Percentiles rank a stretch among this genome's conserved stretches.
These are phyloP conservation scores for Hirschioporus abietinus DNA, from an alignment of 768 basidiomycete genomes.

Conservation along the genomic window DNA sequence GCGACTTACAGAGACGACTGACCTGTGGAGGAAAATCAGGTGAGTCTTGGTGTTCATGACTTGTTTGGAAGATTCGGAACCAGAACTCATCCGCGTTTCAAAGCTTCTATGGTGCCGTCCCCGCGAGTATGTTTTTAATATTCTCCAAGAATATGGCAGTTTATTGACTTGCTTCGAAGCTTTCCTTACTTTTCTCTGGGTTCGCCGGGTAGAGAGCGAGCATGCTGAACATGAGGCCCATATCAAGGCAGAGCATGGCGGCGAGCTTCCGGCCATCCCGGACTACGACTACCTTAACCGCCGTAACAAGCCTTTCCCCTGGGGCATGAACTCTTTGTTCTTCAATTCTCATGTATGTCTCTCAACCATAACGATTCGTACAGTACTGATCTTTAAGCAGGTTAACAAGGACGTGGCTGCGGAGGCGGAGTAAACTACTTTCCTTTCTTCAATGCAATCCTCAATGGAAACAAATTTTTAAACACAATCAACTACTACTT, in stretches of 20 bases:
- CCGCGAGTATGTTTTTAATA: slow-evolving; percentile 52
- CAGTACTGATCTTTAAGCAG: neutral
- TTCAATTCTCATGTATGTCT: slow-evolving; percentile 66
- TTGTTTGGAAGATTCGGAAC: neutral
- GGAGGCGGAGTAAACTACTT: neutral
- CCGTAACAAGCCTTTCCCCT: slow-evolving; percentile 75
- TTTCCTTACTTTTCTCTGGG: slow-evolving; percentile 35
- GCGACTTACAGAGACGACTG: slow-evolving; percentile 51
- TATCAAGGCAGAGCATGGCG: slow-evolving; percentile 65
- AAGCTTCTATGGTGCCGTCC: slow-evolving; percentile 72
- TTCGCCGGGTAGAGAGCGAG: slow-evolving; percentile 49
- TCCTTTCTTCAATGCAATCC: neutral
- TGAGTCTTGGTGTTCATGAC: slow-evolving; percentile 26
- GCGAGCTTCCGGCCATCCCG: slow-evolving; percentile 64
- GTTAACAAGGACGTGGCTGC: neutral
- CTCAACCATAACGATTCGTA: neutral
- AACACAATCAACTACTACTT: neutral
- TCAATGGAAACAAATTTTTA: neutral
- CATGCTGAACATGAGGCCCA: slow-evolving; percentile 71
- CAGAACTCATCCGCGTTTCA: slow-evolving; percentile 14
- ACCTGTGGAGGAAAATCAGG: slow-evolving; percentile 89
- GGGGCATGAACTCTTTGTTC: slow-evolving; percentile 81
- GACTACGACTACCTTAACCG: slow-evolving; percentile 75
- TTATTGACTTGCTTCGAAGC: slow-evolving; percentile 13
- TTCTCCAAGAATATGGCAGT: slow-evolving; percentile 2